These are phyloP conservation scores for Metahyphopichia silvanorum DNA, from an alignment of 805 yeast genomes.

Conservation along the genomic window DNA sequence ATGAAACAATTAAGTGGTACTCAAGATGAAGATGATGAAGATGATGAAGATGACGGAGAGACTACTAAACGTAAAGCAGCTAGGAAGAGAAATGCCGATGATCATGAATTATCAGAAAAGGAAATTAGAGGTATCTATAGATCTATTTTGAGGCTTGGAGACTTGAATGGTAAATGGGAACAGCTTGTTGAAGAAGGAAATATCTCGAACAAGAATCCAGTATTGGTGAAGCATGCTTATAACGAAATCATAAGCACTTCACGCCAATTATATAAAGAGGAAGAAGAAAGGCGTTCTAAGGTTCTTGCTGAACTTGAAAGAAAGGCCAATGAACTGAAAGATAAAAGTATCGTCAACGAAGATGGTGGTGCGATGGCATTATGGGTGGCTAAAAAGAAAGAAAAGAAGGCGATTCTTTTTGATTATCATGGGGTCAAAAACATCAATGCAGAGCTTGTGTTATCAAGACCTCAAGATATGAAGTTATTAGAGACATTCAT, in stretches of 20 bases:
- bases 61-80: constrained; percentile 28
- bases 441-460: constrained; percentile 83
- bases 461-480: constrained; percentile 85
- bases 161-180: constrained; percentile 73
- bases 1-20: constrained; percentile 49
- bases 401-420: constrained; percentile 85
- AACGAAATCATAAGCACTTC: constrained; percentile 67
- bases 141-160: constrained; percentile 79
- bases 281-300: constrained; percentile 59
- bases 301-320: constrained; percentile 57
- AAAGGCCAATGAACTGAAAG: constrained; percentile 55
- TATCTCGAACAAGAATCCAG: constrained; percentile 79
- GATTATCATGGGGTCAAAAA: constrained; percentile 85
- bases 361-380: constrained; percentile 48
- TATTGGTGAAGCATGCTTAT: constrained; percentile 69
- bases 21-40: constrained; percentile 38
- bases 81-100: constrained; percentile 33
- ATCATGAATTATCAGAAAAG: constrained; percentile 67
- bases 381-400: constrained; percentile 68
- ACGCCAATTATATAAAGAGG: constrained; percentile 56
- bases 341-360: constrained; percentile 30
- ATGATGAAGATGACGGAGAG: constrained; percentile 39
- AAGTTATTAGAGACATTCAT: constrained; percentile 52
- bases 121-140: constrained; percentile 85
- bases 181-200: constrained; percentile 87